Base-by-base conservation (phyloP, 1,139 yeast species). In the Zygoascus sp. region DNA sequence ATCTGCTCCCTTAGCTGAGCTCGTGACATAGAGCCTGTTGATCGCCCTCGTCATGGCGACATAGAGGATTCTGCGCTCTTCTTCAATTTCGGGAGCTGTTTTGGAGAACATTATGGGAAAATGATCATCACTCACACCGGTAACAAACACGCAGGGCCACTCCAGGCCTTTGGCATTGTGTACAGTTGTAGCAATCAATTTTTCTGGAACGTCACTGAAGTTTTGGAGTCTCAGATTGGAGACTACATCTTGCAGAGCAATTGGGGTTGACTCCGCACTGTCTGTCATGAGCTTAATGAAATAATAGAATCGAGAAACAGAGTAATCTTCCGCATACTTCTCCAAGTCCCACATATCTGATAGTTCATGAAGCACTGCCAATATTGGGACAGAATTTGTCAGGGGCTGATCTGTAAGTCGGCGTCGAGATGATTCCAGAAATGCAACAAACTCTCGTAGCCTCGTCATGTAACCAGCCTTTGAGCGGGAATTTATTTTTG, bases 91-190 rank as follows among this genome's bases (percentile, higher is more conserved):
- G 17, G 19, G n/a, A 35, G 42, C 1, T 46, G 30, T 7, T 40
- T 34, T 13, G 50, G 45, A 39, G 21, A 48, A 32, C 19, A 53
- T 35, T 20, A 42, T 51, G 1, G 88, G 89, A n/a, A 81, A 65
- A 6, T 73, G 60, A 1, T 80, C 80, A 43, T 83, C 86, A 13
- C 77, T 70, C 22, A 84, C 66, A 0, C 84, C 82, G 0, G 95
- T 90, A 8, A 87, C 76, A 61, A 88, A 83, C 0, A 88, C 96
- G 9, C 82, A 75, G 0, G 92, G 87, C 96, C 96, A 89, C 62
- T 88, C 96, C 2, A 85, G 69, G 13, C 97, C 96, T 59, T 89
- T 88, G 1, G 96, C 79, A 0, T 87, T 87, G 64, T 89, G 97
- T n/a, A 88, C 81, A 0, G 96, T 89, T 0, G 86, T 79, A 0